phyloP scores from a whole-genome alignment of 2,329 filamentous ascomycete genomes.

The Colletotrichum siamense region DNA sequence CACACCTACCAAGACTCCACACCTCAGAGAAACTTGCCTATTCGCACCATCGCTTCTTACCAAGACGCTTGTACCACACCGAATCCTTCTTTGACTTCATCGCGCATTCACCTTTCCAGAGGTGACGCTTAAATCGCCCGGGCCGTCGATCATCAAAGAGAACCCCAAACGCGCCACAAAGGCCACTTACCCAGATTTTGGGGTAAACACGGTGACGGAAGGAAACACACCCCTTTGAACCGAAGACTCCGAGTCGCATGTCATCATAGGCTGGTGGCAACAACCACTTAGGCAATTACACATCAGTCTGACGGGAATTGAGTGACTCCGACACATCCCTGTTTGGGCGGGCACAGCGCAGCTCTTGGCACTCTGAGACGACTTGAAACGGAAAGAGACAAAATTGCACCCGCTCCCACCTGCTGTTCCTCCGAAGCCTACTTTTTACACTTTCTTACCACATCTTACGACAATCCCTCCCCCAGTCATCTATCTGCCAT shows the following conservation, averaged over 20 bases:
- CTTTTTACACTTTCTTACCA: not conserved
- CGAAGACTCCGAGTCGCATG: not conserved
- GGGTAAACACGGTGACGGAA: not conserved
- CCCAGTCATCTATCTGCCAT: not conserved
- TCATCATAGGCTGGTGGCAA: conserved; percentile 2
- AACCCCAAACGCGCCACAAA: not conserved
- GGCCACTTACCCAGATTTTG: not conserved
- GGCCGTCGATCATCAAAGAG: not conserved
- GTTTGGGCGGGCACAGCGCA: not conserved
- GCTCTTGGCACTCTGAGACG: conserved; percentile 10
- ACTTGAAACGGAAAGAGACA: conserved; percentile 16
- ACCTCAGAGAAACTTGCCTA: not conserved
- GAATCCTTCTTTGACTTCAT: not conserved
- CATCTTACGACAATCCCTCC: not conserved
- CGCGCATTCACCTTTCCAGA: not conserved
- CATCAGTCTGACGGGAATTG: conserved; percentile 8
- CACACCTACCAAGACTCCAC: not conserved
- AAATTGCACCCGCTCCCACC: conserved; percentile 2
- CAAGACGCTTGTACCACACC: not conserved
- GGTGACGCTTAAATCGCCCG: not conserved
- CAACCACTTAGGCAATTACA: conserved; percentile 10
- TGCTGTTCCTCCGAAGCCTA: not conserved
- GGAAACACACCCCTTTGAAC: not conserved
- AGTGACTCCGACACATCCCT: conserved; percentile 10
- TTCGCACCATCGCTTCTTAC: not conserved